Evolutionary conservation across 2,329 filamentous ascomycete genomes (phyloP).

Genomic region (Scortechinia acanthostroma): DNA sequence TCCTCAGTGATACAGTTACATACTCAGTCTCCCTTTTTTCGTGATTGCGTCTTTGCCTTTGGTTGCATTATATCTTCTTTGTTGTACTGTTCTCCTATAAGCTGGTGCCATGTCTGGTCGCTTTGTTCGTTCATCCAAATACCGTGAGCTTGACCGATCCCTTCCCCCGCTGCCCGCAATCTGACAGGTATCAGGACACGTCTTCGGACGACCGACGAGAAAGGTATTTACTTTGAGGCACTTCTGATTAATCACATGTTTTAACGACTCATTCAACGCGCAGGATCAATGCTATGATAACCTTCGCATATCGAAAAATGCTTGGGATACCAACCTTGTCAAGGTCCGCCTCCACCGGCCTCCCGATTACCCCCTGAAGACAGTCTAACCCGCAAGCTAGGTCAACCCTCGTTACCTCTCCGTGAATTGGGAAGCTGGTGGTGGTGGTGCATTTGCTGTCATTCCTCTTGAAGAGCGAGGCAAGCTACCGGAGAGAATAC

Average conservation of each 20-base stretch:
- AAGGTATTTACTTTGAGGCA: too few relatives aligned
- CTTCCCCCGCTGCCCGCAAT: not conserved
- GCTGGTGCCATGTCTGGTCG: conserved; percentile 7
- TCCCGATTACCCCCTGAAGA: not conserved
- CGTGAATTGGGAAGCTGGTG: conserved; percentile 72
- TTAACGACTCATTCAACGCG: not conserved
- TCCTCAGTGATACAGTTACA: too few relatives aligned
- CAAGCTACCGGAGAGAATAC: conserved; percentile 62
- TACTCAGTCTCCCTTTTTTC: too few relatives aligned
- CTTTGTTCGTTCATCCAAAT: conserved; percentile 17
- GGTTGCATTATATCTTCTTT: not conserved
- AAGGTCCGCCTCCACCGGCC: conserved; percentile 42
- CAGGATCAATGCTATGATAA: conserved; percentile 58
- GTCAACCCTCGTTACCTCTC: conserved; percentile 69
- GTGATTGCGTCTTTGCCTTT: not conserved
- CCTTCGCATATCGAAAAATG: conserved; percentile 67
- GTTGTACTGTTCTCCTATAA: not conserved
- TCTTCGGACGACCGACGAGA: conserved; percentile 67
- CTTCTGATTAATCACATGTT: not conserved
- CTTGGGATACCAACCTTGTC: conserved; percentile 73
- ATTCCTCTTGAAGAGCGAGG: conserved; percentile 65
- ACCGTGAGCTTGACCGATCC: conserved; percentile 10
- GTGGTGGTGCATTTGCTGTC: conserved; percentile 70
- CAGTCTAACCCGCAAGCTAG: conserved; percentile 21
- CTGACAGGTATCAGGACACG: conserved; percentile 45